These are phyloP conservation scores for Populus alba DNA, from an alignment of 345 rosid genomes.

Conservation along the genomic window DNA sequence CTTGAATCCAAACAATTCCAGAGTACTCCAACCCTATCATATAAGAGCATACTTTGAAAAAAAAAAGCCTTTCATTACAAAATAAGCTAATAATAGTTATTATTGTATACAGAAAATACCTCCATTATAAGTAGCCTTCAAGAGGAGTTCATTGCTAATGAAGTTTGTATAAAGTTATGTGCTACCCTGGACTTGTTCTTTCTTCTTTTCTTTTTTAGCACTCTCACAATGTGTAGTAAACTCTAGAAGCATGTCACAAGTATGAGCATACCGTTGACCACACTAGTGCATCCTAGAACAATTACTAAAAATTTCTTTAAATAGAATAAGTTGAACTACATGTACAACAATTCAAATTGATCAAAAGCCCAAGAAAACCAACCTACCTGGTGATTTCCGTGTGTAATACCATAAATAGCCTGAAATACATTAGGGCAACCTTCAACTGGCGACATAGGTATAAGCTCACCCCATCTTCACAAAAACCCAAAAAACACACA, in stretches of 20 bases:
- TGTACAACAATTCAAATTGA: background rate
- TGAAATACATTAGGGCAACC: slow-evolving; percentile 31
- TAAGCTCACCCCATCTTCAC: slow-evolving; percentile 33
- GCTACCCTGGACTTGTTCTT: background rate
- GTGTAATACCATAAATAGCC: slow-evolving; percentile 22
- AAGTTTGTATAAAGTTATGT: background rate
- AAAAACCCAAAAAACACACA: background rate
- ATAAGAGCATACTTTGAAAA: background rate
- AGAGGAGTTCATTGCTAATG: background rate
- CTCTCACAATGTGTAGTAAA: background rate
- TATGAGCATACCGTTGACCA: background rate
- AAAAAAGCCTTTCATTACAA: background rate
- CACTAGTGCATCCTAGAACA: background rate
- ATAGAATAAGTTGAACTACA: background rate
- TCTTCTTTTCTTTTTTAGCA: background rate
- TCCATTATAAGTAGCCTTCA: background rate
- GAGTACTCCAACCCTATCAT: background rate
- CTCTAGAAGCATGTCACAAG: background rate
- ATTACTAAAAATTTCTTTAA: background rate
- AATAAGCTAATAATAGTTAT: no score
- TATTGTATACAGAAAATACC: background rate
- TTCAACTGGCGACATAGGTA: slow-evolving; percentile 33
- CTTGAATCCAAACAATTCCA: background rate
- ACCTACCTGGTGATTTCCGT: slow-evolving; percentile 30
- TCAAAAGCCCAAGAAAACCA: background rate